Base-by-base conservation (phyloP, 1,284 basidiomycete genomes). In the Abortiporus biennis region DNA sequence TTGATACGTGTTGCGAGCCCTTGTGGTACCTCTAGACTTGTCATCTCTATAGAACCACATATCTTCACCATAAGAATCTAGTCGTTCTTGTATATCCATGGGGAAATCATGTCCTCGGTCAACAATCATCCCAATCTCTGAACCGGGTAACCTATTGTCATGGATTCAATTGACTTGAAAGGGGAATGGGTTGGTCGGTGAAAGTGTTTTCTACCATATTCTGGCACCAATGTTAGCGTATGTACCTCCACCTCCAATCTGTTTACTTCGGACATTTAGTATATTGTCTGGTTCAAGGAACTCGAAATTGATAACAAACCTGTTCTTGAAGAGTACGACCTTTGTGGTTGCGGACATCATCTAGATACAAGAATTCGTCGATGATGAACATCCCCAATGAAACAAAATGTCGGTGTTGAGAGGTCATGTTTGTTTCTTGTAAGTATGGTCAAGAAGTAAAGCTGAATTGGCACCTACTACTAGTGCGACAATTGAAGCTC, bases 171-270 rank as follows among this genome's bases (percentile, higher is more conserved):
- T 5, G 19, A 40, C 23, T 23, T 12, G 33, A 15, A 25, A 3
- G 32, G 31, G 22, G 36, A 16, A 25, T 33, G 4, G 32, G 6
- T 20, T 13, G 15, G 6, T n/a, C 25, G 21, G 25, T 3, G 36
- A 19, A 13, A 30, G 40, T 44, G 45, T 6, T 47, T 33, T 25
- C 43, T 38, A 50, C 89, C 90, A 90, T 57, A 93, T 77, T 27
- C 91, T 74, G 17, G 87, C 82, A 3, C 90, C 91, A 32, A 93
- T 71, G 32, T 70, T 66, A 44, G 85, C 82, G 58, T 86, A 88
- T 0, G 82, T 87, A 1, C 93, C 93, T 4, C 90, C 93, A 1
- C 93, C 93, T 23, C 93, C 93, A 47, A 96, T 91, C 86, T 93
- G 54, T 19, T 37, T 21, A 23, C 27, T n/a, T n/a, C n/a, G n/a